Evolutionary conservation across 1,139 yeast species (phyloP).

Genomic region (Wickerhamomyces sp.): DNA sequence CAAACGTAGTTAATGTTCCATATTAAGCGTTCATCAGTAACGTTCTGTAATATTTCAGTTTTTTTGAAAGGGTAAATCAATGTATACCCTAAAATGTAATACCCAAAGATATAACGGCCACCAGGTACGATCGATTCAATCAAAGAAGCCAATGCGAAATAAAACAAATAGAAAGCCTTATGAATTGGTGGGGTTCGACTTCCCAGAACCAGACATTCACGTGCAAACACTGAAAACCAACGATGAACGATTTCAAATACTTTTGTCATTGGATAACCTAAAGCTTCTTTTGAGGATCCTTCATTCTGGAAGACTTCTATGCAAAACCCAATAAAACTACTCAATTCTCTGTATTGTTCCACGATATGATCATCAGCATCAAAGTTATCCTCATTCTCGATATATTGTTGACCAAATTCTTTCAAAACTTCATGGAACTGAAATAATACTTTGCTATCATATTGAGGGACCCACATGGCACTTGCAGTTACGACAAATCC

Average conservation of each 20-base stretch:
- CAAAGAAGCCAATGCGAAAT: constrained; percentile 13
- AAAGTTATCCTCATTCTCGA: constrained; percentile 7
- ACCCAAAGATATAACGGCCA: constrained; percentile 17
- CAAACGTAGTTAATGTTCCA: constrained; percentile 15
- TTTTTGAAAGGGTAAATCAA: constrained; percentile 8
- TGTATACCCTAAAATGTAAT: constrained; percentile 17
- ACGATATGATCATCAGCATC: constrained; percentile 9
- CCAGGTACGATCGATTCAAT: constrained; percentile 14
- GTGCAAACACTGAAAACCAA: constrained; percentile 15
- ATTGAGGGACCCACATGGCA: constrained; percentile 6
- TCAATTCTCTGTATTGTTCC: constrained; percentile 7
- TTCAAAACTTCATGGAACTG: constrained; percentile 3
- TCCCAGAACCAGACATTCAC: constrained; percentile 12
- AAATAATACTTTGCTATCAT: neutral
- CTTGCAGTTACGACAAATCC: constrained; percentile 4
- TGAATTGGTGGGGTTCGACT: constrained; percentile 6
- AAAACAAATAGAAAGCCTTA: constrained; percentile 15
- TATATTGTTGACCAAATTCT: constrained; percentile 14
- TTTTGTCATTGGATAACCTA: constrained; percentile 17
- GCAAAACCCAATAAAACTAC: constrained; percentile 5
- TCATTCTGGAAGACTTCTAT: constrained; percentile 9
- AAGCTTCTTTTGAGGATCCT: constrained; percentile 8
- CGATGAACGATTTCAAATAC: constrained; percentile 9
- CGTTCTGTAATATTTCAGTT: constrained; percentile 3
- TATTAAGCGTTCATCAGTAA: constrained; percentile 7